phyloP scores from a whole-genome alignment of 108 stramenopile genomes.

The Chaetoceros muelleri region DNA sequence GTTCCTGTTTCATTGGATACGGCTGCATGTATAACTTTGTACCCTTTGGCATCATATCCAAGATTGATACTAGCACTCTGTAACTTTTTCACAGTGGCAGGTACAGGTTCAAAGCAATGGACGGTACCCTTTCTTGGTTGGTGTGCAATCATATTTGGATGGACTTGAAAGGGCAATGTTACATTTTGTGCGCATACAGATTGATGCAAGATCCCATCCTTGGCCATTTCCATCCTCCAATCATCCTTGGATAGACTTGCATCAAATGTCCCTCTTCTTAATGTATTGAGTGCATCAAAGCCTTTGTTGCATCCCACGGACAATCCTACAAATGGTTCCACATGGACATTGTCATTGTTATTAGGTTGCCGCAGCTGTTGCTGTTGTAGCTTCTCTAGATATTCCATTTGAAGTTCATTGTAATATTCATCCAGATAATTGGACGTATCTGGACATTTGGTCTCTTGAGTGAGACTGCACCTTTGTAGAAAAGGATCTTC shows the following conservation, averaged over 20 bases:
- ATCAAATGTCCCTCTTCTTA: slow-evolving; percentile 6
- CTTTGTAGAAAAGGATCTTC: not conserved
- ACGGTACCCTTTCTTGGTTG: slow-evolving; percentile 7
- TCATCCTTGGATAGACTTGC: slow-evolving; percentile 13
- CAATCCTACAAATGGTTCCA: slow-evolving; percentile 14
- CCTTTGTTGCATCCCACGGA: slow-evolving; percentile 31
- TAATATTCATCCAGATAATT: slow-evolving; percentile 21
- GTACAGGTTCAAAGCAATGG: slow-evolving; percentile 30
- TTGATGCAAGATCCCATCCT: not conserved
- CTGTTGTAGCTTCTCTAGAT: not conserved
- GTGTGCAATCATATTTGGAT: not conserved
- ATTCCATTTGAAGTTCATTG: not conserved
- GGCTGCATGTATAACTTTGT: slow-evolving; percentile 30
- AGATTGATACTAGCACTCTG: slow-evolving; percentile 3
- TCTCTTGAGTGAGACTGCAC: slow-evolving; percentile 15
- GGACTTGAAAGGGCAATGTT: slow-evolving; percentile 8
- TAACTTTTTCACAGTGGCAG: slow-evolving; percentile 20
- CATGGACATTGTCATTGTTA: not conserved
- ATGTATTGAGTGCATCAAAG: slow-evolving; percentile 23
- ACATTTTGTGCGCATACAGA: slow-evolving; percentile 19
- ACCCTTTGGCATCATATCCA: slow-evolving; percentile 11
- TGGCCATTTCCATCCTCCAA: slow-evolving; percentile 1
- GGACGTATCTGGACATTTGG: slow-evolving; percentile 22
- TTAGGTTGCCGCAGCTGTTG: not conserved
- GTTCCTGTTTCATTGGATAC: slow-evolving; percentile 16